Evolutionary conservation across 805 yeast species (phyloP), one percentile per base, ranked within the genome.

Genomic region (Kazachstania martiniae): DNA sequence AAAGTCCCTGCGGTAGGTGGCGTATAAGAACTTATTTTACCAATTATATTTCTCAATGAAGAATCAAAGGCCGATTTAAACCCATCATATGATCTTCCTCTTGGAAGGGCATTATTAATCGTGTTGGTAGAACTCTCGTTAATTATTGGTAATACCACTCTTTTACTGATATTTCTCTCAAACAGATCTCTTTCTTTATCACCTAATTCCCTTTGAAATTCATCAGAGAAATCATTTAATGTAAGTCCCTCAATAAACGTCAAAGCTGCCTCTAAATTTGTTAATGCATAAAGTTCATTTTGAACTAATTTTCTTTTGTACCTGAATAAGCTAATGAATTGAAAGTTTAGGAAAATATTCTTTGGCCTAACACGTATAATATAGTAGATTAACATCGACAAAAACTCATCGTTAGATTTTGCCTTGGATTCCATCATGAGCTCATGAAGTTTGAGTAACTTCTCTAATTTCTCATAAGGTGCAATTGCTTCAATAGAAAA

Each of bases 181-280:
- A 53, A 37, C 8, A 42, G 14, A 6, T 35, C 30, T 23, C 24
- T 35, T 21, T 47, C 50, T 3, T 33, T 32, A 8, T 25, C 15
- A 3, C 41, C 18, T 15, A 53, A 27, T 17, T 44, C 37, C 12
- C 36, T 41, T 27, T 41, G 39, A 7, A 43, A 36, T 21, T 36
- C 39, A 7, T 41, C 30, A 3, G 58, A 41, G 26, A 51, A 43
- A 30, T 52, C 56, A 16, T 18, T 19, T 4, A 39, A 21, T 10
- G 52, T 49, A 14, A 55, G 38, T 3, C 51, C 49, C 25, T 51
- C 58, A n/a, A 56, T 39, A 29, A 53, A 56, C n/a, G 44, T 44
- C 10, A 56, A 36, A 2, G 59, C 56, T 2, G 59, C 61, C 24
- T 54, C 59, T 8, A 54, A 34, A 37, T 56, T 56, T 8, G 61